Base-by-base conservation (phyloP, 2,329 filamentous ascomycete genomes). In the Pseudogymnoascus sp. region DNA sequence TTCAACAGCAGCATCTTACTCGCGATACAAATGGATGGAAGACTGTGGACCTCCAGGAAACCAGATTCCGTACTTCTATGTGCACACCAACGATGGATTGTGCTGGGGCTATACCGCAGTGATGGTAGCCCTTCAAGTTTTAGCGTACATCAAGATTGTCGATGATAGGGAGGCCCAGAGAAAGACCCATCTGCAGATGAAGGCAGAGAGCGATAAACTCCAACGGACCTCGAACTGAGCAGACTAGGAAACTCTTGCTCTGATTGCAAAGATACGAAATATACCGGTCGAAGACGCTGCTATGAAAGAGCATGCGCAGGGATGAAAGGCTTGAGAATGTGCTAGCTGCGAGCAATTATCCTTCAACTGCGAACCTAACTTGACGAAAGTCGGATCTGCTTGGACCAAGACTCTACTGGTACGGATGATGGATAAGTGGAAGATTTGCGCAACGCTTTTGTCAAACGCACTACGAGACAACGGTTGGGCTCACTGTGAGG, bases 21-120 rank as follows among this genome's bases (percentile, higher is more conserved):
- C 72, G 29, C 70, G 67, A 19, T 68, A 71, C 62, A 67, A 69
- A 63, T 65, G 67, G 46, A 68, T 72, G 63, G 69, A 72, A 66
- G 66, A 67, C 59, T 65, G 72, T 17, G 68, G 71, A 15, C 70
- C 73, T 59, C 35, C 72, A 44, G 66, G 73, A 62, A 68, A 70
- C 63, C 66, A 70, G 17, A 64, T 66, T 62, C 67, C 71, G 59
- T 71, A 74, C 63, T 64, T 77, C 26, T 74, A 77, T 63, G 69
- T 77, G 61, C 75, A 77, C 63, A 68, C 69, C 17, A 68, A 74
- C 59, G 72, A 77, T 31, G 67, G 69, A 11, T 63, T 76, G n/a
- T 77, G 75, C 62, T 76, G 73, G 73, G 68, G 69, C 38, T 77
- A 76, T 63, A 76, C 75, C 19, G 66, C 69, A 10, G 60, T 76